Base-by-base conservation (phyloP, 78 protist species). In the Dictyostelium capitatum region DNA sequence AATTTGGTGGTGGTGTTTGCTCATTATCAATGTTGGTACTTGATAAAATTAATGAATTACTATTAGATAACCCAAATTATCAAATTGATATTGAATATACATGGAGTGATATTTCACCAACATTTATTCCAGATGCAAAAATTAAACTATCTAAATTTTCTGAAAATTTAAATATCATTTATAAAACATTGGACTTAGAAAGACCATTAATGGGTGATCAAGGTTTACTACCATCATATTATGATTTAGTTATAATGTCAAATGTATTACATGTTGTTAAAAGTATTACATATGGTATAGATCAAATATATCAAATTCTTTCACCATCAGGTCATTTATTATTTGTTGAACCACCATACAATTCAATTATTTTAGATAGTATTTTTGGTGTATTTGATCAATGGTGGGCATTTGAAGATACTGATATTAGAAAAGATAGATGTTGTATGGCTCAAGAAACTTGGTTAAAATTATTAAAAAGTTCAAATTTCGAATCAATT, bases 301-400 rank as follows among this genome's bases (percentile, higher is more conserved):
- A 32, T 20, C 74, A 53, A 51, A 77, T 83, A 6, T 6, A 73
- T 41, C n/a, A 72, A 30, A 30, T 73, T 0, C 17, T 72, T 6
- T 23, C 30, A 37, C 91, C 80, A 10, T 54, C 32, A 43, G 91
- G 91, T 17, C 78, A 78, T 46, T 11, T 83, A 1, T 0, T 83
- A 14, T 73, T 83, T 20, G 11, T 73, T 14, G 91, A 83, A 25
- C 81, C 81, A 32, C 14, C 69, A 2, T 10, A 41, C 10, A 70
- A 73, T 11, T 30, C 54, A 10, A 43, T 32, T 15, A 12, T 73
- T 37, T 46, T 20, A 0, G 91, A 83, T 56, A 73, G 19, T 83
- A 51, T 83, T 14, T 83, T 83, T 56, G 82, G 91, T 56, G 41
- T 65, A n/a, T 83, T 83, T 57, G 32, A 50, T 23, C 82, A 83